These are phyloP conservation scores for Oryza nivara DNA, from an alignment of 176 grass and related monocot species.

Conservation along the genomic window DNA sequence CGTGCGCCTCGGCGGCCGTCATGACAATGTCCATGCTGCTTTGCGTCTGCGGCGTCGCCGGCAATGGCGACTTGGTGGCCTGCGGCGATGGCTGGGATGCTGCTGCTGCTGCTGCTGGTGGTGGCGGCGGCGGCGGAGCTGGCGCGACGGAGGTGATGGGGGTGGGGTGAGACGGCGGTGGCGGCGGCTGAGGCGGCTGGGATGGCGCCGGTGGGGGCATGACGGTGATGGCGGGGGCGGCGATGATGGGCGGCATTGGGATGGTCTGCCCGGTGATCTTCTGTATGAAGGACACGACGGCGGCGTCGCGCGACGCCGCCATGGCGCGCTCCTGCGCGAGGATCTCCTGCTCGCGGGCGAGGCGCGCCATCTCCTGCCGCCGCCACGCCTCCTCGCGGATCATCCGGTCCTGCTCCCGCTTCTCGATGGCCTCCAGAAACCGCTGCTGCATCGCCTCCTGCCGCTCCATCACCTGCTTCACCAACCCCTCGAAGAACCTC, in stretches of 20 bases:
- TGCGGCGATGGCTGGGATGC: conserved; percentile 27
- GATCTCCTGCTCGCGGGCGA: conserved; percentile 87
- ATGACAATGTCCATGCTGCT: conserved; percentile 55
- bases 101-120: too few relatives aligned
- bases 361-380: conserved; percentile 86
- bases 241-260: conserved; percentile 64
- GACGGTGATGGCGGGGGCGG: conserved; percentile 45
- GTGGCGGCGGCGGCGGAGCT: conserved; percentile 2
- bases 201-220: conserved; percentile 37
- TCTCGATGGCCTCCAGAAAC: conserved; percentile 92
- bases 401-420: conserved; percentile 92
- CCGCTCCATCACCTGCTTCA: conserved; percentile 93
- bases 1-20: conserved; percentile 32
- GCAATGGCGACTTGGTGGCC: conserved; percentile 40
- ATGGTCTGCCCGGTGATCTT: conserved; percentile 90
- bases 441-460: conserved; percentile 95
- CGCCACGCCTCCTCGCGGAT: conserved; percentile 97
- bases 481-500: conserved; percentile 88
- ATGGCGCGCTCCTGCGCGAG: conserved; percentile 83
- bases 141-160: conserved; percentile 3
- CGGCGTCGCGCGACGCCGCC: conserved; percentile 85
- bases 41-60: conserved; percentile 31
- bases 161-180: not conserved
- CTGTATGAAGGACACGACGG: conserved; percentile 90
- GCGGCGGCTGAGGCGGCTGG: not conserved